These are phyloP conservation scores for Syzygium syzygioides DNA, from an alignment of 441 rosid species.

Conservation along the genomic window DNA sequence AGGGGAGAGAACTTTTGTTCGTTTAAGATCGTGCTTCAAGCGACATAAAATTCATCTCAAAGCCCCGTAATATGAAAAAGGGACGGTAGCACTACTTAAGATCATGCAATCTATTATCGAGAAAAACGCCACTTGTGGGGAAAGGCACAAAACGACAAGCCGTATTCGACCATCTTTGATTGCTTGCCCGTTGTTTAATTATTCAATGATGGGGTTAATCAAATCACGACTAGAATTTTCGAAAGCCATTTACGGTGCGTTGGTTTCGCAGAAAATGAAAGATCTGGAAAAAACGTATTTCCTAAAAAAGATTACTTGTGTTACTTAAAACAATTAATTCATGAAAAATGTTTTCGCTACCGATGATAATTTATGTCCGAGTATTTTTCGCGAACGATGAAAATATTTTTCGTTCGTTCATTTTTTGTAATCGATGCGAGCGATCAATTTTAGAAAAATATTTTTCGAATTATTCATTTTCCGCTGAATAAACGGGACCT, in stretches of 20 bases:
- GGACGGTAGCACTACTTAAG: background rate
- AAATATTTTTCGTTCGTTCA: background rate
- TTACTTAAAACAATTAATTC: too few relatives aligned
- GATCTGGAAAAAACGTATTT: accelerated
- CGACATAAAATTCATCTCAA: background rate
- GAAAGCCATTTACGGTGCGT: too few relatives aligned
- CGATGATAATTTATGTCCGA: background rate
- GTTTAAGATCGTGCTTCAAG: accelerated
- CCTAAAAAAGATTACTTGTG: too few relatives aligned
- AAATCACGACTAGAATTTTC: too few relatives aligned
- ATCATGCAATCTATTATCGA: background rate
- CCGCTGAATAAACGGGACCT: accelerated
- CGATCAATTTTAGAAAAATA: background rate
- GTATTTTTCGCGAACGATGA: background rate
- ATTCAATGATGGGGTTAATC: too few relatives aligned
- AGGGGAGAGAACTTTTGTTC: background rate
- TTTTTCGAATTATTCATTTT: background rate
- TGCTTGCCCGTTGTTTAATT: too few relatives aligned
- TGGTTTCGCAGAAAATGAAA: too few relatives aligned
- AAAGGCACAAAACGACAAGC: background rate
- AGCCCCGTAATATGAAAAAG: background rate
- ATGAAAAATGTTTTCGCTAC: background rate
- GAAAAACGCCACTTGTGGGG: background rate
- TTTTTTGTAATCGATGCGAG: background rate
- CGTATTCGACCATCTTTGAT: too few relatives aligned